Evolutionary conservation across 331 rosid species (phyloP).

Genomic region (Malus hybrid): DNA sequence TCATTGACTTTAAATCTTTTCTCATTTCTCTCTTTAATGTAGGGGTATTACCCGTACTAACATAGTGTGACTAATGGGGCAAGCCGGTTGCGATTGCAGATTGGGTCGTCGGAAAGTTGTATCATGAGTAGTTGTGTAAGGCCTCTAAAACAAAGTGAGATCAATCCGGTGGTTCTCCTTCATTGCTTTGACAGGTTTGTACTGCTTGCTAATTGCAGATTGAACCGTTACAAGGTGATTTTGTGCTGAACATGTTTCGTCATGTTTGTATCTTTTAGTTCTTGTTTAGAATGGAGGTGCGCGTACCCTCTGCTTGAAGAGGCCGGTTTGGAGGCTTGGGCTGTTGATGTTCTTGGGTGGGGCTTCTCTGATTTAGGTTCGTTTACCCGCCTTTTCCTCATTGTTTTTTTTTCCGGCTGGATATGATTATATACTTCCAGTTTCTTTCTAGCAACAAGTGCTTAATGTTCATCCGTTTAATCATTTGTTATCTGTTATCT

Average conservation of each 20-base stretch:
- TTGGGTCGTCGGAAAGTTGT: slow-evolving; percentile 15
- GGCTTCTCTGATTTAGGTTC: slow-evolving; percentile 56
- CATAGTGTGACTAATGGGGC: background rate
- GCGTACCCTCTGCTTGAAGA: slow-evolving; percentile 46
- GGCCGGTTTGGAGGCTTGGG: slow-evolving; percentile 57
- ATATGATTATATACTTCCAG: background rate
- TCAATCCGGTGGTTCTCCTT: slow-evolving; percentile 51
- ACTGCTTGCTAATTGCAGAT: background rate
- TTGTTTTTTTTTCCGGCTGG: background rate
- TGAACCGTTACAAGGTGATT: background rate
- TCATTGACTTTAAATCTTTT: background rate
- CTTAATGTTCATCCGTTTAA: background rate
- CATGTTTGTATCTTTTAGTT: slow-evolving; percentile 21
- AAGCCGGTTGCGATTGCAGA: slow-evolving; percentile 17
- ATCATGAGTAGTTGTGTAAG: slow-evolving; percentile 52
- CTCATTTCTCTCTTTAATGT: too few species aligned
- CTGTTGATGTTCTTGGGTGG: slow-evolving; percentile 60
- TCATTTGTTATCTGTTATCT: slow-evolving; percentile 1
- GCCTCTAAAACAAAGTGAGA: slow-evolving; percentile 28
- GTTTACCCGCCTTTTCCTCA: background rate
- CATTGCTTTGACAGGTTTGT: slow-evolving; percentile 58
- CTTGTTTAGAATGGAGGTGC: slow-evolving; percentile 57
- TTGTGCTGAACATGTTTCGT: background rate
- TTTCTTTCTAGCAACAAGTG: background rate
- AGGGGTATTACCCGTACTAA: too few species aligned